Evolutionary conservation across 441 rosid species (phyloP).

Genomic region (Euphorbia neoarborescens): DNA sequence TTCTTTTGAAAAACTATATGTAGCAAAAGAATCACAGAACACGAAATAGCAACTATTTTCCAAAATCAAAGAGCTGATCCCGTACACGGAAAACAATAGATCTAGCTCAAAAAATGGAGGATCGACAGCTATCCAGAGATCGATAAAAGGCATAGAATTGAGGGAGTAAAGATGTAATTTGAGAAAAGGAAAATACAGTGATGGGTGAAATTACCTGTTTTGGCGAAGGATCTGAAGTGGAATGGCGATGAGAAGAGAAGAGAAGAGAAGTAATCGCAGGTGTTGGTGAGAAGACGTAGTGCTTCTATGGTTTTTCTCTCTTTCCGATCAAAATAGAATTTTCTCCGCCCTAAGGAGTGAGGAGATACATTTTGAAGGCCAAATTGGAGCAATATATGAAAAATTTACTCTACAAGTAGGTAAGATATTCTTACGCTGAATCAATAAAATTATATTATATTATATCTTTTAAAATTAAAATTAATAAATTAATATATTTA

Average conservation of each 20-base stretch:
- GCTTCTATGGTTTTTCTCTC: neutral
- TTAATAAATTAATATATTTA: no score
- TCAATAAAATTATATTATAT: no score
- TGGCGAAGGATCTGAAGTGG: neutral
- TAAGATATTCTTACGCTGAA: no score
- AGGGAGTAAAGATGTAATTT: neutral
- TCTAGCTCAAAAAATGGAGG: neutral
- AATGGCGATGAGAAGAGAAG: neutral
- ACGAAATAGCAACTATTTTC: neutral
- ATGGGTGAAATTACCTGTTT: neutral
- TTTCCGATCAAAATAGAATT: neutral
- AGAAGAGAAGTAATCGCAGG: neutral
- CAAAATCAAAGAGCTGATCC: neutral
- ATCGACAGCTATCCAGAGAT: neutral
- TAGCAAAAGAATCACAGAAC: neutral
- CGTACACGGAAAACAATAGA: neutral
- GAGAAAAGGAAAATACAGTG: no score
- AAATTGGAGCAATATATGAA: no score
- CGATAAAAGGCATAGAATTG: neutral
- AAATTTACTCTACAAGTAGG: no score
- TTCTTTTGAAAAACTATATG: neutral
- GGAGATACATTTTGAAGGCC: neutral
- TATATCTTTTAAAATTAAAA: no score
- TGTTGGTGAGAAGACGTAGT: neutral
- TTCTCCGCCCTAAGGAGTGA: neutral